Evolutionary conservation across 2,329 filamentous ascomycete genomes (phyloP), one percentile per base, ranked within the genome.

Genomic region (Hymenoscyphus linearis): DNA sequence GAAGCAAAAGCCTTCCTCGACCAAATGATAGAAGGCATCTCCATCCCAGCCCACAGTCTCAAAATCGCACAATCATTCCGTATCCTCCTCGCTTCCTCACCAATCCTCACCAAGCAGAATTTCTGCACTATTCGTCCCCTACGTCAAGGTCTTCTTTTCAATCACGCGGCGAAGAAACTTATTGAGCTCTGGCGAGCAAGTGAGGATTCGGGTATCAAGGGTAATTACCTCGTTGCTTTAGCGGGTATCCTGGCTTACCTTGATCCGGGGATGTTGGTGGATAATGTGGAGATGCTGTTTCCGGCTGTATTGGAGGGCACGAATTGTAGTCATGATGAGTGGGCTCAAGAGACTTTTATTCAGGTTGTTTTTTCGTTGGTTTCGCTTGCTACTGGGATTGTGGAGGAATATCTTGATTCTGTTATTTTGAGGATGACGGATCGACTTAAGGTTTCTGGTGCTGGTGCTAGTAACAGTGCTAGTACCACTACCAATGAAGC

Each of bases 371-470:
- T 62, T 3, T 62, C 61, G 3, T 37, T 72, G 2, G 61, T 70
- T 27, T 63, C 66, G 7, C 54, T 63, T 9, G 59, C 60, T 22
- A 64, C 68, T 2, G 25, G 52, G 27, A 36, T 66, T 13, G 61
- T 72, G 3, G 63, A 69, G 53, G 64, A 65, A 16, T 63, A 74
- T 60, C 60, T 72, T 4, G 64, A 70, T 55, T 65, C 63, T 7
- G 59, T 73, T 0, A 69, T 74, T 26, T 67, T 65, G n/a, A 62
- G 67, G 0, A 68, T 74, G 66, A 67, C 66, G 1, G 66, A 67
- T 60, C 66, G 69, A 31, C 64, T 63, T n/a, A 70, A 69, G 31
- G 31, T 31, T 31, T 31, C 31, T 31, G 4, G 31, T 31, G 31
- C 6, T 31, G 31, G 31, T 7, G 10, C 5, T 31, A 2, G 3